Conservation (phyloP, 2,329 filamentous ascomycete genomes). For the Nigrospora sphaerica region DNA sequence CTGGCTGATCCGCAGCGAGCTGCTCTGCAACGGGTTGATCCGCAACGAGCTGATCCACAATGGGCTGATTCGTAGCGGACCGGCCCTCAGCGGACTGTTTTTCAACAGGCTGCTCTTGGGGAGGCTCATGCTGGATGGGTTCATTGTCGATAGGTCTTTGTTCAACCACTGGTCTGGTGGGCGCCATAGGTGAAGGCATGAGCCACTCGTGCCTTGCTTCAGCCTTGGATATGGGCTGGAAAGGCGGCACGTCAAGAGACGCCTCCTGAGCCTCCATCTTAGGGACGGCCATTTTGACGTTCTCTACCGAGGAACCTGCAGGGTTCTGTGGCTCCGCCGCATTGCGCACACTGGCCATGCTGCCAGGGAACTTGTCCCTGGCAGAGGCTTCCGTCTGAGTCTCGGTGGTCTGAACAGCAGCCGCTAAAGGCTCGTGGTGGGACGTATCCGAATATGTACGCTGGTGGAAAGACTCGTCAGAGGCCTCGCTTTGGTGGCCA, state of each 20-base stretch:
- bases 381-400: too few relatives aligned
- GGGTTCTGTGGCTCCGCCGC: background rate
- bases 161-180: conserved; percentile 2
- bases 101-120: conserved; percentile 8
- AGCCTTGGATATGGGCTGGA: too few relatives aligned
- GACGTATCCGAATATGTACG: conserved; percentile 20
- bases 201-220: too few relatives aligned
- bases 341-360: too few relatives aligned
- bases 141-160: conserved; percentile 16
- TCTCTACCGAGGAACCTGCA: background rate
- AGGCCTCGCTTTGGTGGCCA: conserved; percentile 28
- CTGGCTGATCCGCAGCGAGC: background rate
- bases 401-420: background rate
- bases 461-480: conserved; percentile 23
- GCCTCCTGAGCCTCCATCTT: conserved; percentile 3
- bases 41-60: background rate
- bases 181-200: too few relatives aligned
- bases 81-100: conserved; percentile 16
- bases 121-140: conserved; percentile 10
- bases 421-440: conserved; percentile 11
- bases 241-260: too few relatives aligned
- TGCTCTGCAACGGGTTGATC: background rate
- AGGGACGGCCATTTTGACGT: background rate
- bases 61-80: background rate
- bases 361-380: too few relatives aligned